Percentiles rank a stretch among this genome's conserved stretches.
These are phyloP conservation scores for Phytophthora tubulina DNA, from an alignment of 352 stramenopile species.

Conservation along the genomic window DNA sequence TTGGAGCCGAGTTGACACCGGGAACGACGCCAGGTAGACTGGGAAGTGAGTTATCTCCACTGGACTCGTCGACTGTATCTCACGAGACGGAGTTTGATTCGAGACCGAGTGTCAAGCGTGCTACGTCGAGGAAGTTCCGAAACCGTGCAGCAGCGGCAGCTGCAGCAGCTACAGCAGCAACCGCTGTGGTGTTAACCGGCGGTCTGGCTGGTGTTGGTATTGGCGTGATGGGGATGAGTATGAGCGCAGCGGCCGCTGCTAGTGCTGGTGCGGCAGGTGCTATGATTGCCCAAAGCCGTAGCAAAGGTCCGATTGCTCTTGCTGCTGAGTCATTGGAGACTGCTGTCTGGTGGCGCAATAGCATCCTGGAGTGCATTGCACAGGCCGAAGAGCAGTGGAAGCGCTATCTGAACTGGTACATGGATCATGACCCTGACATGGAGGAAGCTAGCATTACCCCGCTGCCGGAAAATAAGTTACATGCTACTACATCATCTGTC, in stretches of 20 bases:
- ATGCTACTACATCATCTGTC: constrained; percentile 1
- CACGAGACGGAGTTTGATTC: constrained; percentile 56
- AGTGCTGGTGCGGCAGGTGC: constrained; percentile 76
- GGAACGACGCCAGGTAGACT: constrained; percentile 32
- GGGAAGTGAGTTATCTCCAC: constrained; percentile 43
- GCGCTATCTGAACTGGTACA: constrained; percentile 88
- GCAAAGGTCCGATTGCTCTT: constrained; percentile 76
- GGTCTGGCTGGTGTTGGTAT: constrained; percentile 83
- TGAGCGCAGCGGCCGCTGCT: constrained; percentile 80
- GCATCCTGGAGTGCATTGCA: constrained; percentile 85
- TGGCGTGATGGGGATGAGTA: constrained; percentile 81
- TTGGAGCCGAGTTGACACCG: constrained; percentile 32
- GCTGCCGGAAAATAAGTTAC: constrained; percentile 27
- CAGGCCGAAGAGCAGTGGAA: constrained; percentile 90
- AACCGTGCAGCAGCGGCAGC: constrained; percentile 71
- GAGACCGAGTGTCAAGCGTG: constrained; percentile 55
- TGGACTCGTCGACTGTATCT: constrained; percentile 30
- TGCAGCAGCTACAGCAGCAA: constrained; percentile 78
- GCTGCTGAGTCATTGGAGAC: constrained; percentile 87
- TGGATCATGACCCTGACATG: constrained; percentile 76
- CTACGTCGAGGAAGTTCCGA: constrained; percentile 66
- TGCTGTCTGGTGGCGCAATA: constrained; percentile 88
- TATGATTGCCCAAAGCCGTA: constrained; percentile 77
- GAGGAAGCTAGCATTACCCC: constrained; percentile 37
- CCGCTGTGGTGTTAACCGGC: constrained; percentile 80